Evolutionary conservation across 2,329 filamentous ascomycete genomes (phyloP).

Genomic region (Penicillium olsonii): DNA sequence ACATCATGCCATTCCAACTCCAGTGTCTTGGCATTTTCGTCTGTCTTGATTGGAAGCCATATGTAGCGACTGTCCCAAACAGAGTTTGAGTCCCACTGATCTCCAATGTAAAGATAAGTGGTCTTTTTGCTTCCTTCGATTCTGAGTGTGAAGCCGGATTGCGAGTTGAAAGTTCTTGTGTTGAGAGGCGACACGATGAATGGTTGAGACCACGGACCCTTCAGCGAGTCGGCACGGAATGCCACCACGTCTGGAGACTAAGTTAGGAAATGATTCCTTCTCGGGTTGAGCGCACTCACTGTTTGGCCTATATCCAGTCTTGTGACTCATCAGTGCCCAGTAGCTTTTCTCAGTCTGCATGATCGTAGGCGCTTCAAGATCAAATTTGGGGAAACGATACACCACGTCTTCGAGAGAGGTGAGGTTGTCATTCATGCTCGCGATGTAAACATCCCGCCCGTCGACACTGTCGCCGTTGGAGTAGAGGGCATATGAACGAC

Average conservation of each 20-base stretch:
- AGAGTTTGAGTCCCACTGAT: conserved; percentile 58
- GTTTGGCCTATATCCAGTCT: conserved; percentile 65
- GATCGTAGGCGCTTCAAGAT: conserved; percentile 62
- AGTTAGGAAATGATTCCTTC: not conserved
- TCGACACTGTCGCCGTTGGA: conserved; percentile 60
- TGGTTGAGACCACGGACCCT: conserved; percentile 57
- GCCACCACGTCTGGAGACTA: conserved; percentile 52
- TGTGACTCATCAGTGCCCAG: conserved; percentile 63
- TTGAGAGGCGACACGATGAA: conserved; percentile 55
- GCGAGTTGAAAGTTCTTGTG: conserved; percentile 56
- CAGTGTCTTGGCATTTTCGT: conserved; percentile 55
- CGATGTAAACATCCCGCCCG: conserved; percentile 60
- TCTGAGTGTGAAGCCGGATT: conserved; percentile 53
- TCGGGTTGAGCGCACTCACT: conserved; percentile 41
- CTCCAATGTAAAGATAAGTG: conserved; percentile 55
- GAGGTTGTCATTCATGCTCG: conserved; percentile 55
- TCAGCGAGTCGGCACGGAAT: conserved; percentile 54
- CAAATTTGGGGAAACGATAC: conserved; percentile 60
- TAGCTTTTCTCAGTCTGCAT: conserved; percentile 62
- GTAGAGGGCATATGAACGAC: conserved; percentile 58
- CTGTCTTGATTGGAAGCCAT: conserved; percentile 57
- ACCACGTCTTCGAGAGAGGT: conserved; percentile 55
- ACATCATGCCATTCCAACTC: conserved; percentile 57
- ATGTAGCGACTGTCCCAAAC: conserved; percentile 61
- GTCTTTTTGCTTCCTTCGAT: conserved; percentile 53